phyloP scores from a whole-genome alignment of 2,329 filamentous ascomycete genomes.

The Aspergillus costaricaensis region DNA sequence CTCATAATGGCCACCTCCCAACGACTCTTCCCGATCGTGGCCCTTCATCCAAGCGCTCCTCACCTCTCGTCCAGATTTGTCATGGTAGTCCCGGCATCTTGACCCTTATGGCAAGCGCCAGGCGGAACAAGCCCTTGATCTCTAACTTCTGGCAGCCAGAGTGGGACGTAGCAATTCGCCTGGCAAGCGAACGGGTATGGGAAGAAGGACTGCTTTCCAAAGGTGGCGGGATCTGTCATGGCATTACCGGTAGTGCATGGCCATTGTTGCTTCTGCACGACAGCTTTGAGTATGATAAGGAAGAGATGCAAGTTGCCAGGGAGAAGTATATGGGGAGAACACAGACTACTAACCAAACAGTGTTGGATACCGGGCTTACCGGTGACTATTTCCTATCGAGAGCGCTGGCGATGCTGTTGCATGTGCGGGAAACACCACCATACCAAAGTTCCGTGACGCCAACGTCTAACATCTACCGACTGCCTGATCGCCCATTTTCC shows the following conservation, averaged over 20 bases:
- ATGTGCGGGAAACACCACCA: slow-evolving; percentile 41
- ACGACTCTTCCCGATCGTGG: slow-evolving; percentile 36
- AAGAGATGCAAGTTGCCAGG: slow-evolving; percentile 25
- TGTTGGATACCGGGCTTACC: slow-evolving; percentile 23
- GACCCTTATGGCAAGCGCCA: slow-evolving; percentile 36
- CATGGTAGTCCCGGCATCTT: slow-evolving; percentile 45
- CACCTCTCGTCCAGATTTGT: slow-evolving; percentile 44
- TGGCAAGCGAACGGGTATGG: slow-evolving; percentile 42
- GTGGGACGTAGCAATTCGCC: slow-evolving; percentile 40
- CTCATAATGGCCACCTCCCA: slow-evolving; percentile 41
- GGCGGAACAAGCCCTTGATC: slow-evolving; percentile 31
- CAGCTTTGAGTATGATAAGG: slow-evolving; percentile 35
- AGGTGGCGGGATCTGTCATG: slow-evolving; percentile 45
- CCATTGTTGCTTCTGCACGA: slow-evolving; percentile 41
- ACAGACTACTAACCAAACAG: neutral
- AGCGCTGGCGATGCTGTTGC: slow-evolving; percentile 40
- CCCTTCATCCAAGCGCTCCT: slow-evolving; percentile 19
- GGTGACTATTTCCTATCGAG: slow-evolving; percentile 42
- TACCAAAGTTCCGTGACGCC: slow-evolving; percentile 27
- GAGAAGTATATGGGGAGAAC: slow-evolving; percentile 24
- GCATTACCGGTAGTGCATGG: slow-evolving; percentile 46
- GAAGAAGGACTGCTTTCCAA: slow-evolving; percentile 46
- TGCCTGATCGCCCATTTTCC: slow-evolving; percentile 44
- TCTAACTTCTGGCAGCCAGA: slow-evolving; percentile 37
- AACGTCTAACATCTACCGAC: slow-evolving; percentile 35